A percentile compares a stretch with the other conserved stretches of the same genome.
Conservation (phyloP, 306 rosid genomes). For the Trifolium subterraneum region DNA sequence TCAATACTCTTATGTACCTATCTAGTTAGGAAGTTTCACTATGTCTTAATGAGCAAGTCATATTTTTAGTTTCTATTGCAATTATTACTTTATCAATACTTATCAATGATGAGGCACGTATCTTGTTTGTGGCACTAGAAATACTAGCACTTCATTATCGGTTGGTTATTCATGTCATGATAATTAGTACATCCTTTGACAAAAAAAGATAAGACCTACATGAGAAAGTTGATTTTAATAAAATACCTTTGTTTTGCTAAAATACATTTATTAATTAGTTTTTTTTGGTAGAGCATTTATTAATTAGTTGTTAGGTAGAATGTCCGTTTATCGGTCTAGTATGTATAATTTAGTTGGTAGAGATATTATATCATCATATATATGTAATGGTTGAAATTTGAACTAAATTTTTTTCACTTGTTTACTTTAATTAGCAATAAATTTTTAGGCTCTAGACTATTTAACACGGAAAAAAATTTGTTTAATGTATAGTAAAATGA, state of each 20-base stretch:
- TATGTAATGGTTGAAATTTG: too few species aligned
- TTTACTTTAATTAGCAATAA: too few species aligned
- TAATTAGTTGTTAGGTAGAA: not conserved
- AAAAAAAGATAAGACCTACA: not conserved
- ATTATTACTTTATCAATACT: not conserved
- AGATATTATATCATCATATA: too few species aligned
- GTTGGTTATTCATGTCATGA: not conserved
- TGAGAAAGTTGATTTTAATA: not conserved
- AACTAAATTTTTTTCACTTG: too few species aligned
- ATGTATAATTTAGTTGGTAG: too few species aligned
- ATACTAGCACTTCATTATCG: not conserved
- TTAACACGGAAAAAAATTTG: too few species aligned
- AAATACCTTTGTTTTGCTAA: not conserved
- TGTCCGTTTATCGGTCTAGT: not conserved
- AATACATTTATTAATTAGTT: not conserved
- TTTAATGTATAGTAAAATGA: too few species aligned
- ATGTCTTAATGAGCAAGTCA: slow-evolving; percentile 9
- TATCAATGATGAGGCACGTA: not conserved
- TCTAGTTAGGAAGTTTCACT: slow-evolving; percentile 20
- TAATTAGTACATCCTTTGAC: not conserved
- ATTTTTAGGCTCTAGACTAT: too few species aligned
- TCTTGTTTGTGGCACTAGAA: not conserved
- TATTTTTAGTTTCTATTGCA: not conserved
- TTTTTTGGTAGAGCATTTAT: not conserved
- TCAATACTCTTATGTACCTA: not conserved